Evolutionary conservation across 306 rosid species (phyloP), one percentile per base, ranked within the genome.

Genomic region (Nissolia schottii): DNA sequence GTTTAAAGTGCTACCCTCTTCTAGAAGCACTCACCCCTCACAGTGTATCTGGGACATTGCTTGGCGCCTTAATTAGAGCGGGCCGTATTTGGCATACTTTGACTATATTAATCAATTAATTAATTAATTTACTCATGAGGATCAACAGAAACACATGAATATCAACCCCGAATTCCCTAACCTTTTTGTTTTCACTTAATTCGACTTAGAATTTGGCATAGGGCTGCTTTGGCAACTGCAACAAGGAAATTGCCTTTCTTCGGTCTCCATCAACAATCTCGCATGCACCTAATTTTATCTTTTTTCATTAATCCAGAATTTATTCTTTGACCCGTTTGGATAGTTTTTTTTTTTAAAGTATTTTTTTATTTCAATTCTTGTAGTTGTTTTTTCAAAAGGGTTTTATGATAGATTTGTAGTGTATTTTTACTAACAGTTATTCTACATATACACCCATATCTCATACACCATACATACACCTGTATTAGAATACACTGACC

Each of bases 81-180:
- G 35, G 40, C 35, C 54, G 18, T 64, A 74, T 38, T 25, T 74
- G 79, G 57, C 72, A 67, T 56, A 18, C 34, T 74, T n/a, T 74
- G 32, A 63, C 65, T n/a, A 8, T 7, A 29, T 25, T 25, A n/a
- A 49, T 19, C 3, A 18, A 18, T 4, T 13, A 3, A 20, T 49
- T 34, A 34, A 24, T 41, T 64, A 6, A 14, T 40, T 64, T 41
- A 24, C 70, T 23, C 37, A 31, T 24, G 4, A 18, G 19, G 5
- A 28, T 66, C 14, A 27, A 66, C 18, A 10, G 45, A 64, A 43
- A 43, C 16, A 64, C 24, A 24, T 60, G 31, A 60, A 62, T 62
- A 19, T 37, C 8, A 62, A 5, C 11, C 9, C 16, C 5, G 7
- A 49, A n/a, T n/a, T n/a, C n/a, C n/a, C n/a, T n/a, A n/a, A n/a